phyloP scores from a whole-genome alignment of 2,329 filamentous ascomycete species.

The Sclerotinia trifoliorum region DNA sequence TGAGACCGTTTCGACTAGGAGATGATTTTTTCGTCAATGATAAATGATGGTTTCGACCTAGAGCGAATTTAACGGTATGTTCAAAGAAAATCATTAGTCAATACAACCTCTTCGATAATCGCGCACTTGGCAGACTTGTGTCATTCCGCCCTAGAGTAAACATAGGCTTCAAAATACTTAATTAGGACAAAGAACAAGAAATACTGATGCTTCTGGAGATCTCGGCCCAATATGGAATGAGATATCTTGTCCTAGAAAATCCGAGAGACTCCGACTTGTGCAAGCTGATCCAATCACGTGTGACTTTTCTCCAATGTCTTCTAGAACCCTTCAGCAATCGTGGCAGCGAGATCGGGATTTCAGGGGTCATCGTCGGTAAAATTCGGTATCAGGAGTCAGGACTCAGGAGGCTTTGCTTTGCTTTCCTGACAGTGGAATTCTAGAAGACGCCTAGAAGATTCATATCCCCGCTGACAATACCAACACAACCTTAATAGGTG shows the following conservation, averaged over 20 bases:
- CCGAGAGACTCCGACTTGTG: neutral
- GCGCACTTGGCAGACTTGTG: neutral
- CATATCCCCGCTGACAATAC: neutral
- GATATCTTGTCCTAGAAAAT: neutral
- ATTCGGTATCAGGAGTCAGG: neutral
- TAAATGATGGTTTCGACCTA: neutral
- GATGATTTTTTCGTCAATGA: neutral
- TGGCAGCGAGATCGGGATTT: conserved; percentile 8
- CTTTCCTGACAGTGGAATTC: conserved; percentile 4
- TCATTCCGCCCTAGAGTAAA: neutral
- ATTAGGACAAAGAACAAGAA: neutral
- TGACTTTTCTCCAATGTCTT: neutral
- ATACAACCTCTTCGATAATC: neutral
- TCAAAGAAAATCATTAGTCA: neutral
- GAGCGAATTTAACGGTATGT: neutral
- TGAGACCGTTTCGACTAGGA: conserved; percentile 11
- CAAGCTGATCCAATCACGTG: conserved; percentile 8
- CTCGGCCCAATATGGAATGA: neutral
- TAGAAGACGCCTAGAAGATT: conserved; percentile 14
- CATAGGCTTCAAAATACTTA: neutral
- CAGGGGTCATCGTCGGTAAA: neutral
- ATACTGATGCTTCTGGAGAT: neutral
- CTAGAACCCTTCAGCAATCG: neutral
- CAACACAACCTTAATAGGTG: conserved; percentile 1
- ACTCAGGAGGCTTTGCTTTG: neutral